These are phyloP conservation scores for Xanthoceras sorbifolium DNA, from an alignment of 345 rosid genomes.

Conservation along the genomic window DNA sequence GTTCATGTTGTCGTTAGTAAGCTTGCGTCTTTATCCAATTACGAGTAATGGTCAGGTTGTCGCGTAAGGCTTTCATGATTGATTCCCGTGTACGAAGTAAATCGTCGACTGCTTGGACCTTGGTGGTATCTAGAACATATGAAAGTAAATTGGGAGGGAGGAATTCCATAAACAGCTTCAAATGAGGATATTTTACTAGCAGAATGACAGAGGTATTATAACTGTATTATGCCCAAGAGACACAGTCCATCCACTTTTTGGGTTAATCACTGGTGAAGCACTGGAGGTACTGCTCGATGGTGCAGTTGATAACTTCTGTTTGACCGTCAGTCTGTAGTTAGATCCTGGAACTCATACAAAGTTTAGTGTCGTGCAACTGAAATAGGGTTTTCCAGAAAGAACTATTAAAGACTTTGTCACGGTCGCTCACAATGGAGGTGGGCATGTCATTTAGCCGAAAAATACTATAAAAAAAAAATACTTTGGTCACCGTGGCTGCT, in stretches of 20 bases:
- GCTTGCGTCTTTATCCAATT: neutral
- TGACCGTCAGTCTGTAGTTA: slow-evolving; percentile 13
- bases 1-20: neutral
- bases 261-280: too few species aligned
- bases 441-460: too few species aligned
- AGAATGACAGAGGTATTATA: slow-evolving; percentile 2
- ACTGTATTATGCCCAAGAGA: too few species aligned
- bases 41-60: neutral
- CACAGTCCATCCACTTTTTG: too few species aligned
- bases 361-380: neutral
- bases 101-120: neutral
- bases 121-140: neutral
- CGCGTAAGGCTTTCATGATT: too few species aligned
- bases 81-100: too few species aligned
- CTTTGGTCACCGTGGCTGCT: too few species aligned
- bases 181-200: neutral
- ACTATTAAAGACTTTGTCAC: neutral
- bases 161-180: neutral
- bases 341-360: neutral
- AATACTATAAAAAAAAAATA: too few species aligned
- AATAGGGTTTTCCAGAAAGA: neutral
- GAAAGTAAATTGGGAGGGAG: neutral
- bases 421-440: neutral
- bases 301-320: neutral
- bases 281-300: neutral